Percentiles rank a stretch among this genome's conserved stretches.
These are phyloP conservation scores for Trichophyton mentagrophytes DNA, from an alignment of 2,329 filamentous ascomycete genomes.

Conservation along the genomic window DNA sequence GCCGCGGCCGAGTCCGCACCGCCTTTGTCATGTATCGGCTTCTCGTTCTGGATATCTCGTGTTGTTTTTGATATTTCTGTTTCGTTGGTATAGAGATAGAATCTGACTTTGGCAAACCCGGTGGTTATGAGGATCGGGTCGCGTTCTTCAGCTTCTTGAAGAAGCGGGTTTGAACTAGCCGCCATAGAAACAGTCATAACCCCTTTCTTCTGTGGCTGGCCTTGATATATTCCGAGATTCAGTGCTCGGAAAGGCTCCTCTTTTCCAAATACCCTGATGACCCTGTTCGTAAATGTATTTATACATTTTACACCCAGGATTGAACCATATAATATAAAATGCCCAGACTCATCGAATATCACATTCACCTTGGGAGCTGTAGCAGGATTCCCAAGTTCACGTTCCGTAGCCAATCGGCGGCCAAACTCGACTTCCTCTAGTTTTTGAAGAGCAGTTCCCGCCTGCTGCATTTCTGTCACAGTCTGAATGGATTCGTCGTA, in stretches of 20 bases:
- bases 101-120: slow-evolving; percentile 73
- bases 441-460: slow-evolving; percentile 67
- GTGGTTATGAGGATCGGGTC: slow-evolving; percentile 83
- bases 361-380: slow-evolving; percentile 65
- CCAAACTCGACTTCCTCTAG: slow-evolving; percentile 89
- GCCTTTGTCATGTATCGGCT: slow-evolving; percentile 55
- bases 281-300: slow-evolving; percentile 87
- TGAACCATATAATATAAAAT: slow-evolving; percentile 91
- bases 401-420: slow-evolving; percentile 70
- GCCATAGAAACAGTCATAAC: slow-evolving; percentile 95
- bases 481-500: slow-evolving; percentile 91
- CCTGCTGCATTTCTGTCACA: slow-evolving; percentile 88
- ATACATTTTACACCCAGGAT: slow-evolving; percentile 87
- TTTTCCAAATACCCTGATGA: slow-evolving; percentile 78
- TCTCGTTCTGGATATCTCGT: slow-evolving; percentile 90
- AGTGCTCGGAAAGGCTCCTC: slow-evolving; percentile 80
- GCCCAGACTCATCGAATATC: slow-evolving; percentile 87
- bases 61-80: slow-evolving; percentile 68
- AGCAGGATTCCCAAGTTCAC: slow-evolving; percentile 62
- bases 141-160: slow-evolving; percentile 79
- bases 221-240: slow-evolving; percentile 81
- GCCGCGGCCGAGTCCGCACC: slow-evolving; percentile 34
- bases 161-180: slow-evolving; percentile 79
- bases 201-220: slow-evolving; percentile 85
- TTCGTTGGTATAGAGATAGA: slow-evolving; percentile 97